phyloP scores from a whole-genome alignment of 1,284 basidiomycete genomes.

The Moesziomyces antarcticus region DNA sequence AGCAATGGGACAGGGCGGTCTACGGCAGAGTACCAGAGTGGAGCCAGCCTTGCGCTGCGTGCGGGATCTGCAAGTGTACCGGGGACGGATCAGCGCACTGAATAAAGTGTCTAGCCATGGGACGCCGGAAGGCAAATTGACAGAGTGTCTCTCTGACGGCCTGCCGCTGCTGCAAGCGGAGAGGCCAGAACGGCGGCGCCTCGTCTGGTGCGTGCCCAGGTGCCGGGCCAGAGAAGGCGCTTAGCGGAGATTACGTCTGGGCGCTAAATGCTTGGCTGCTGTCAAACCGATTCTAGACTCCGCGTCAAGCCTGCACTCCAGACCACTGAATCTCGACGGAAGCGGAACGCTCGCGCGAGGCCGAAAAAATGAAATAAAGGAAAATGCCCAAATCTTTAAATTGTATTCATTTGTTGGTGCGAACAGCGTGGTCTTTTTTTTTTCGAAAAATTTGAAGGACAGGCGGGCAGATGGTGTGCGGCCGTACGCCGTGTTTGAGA shows the following conservation, averaged over 20 bases:
- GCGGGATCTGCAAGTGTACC: constrained; percentile 23
- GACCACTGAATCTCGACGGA: neutral
- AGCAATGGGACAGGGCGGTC: neutral
- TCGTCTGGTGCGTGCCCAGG: neutral
- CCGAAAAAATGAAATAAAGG: neutral
- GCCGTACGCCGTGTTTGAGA: constrained; percentile 5
- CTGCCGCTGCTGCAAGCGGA: constrained; percentile 22
- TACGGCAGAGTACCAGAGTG: neutral
- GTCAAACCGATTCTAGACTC: constrained; percentile 17
- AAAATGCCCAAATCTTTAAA: too few species aligned
- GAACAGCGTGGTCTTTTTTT: too few species aligned
- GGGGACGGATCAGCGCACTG: constrained; percentile 1
- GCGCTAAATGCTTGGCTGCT: constrained; percentile 8
- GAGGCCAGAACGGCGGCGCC: neutral
- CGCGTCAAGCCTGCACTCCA: neutral
- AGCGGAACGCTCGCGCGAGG: neutral
- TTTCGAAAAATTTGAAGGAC: too few species aligned
- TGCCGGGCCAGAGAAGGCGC: constrained; percentile 3
- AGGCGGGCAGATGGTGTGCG: neutral
- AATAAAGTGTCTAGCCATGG: neutral
- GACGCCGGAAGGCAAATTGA: constrained; percentile 1
- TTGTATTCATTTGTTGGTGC: too few species aligned
- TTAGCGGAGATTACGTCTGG: constrained; percentile 12
- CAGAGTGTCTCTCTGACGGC: constrained; percentile 1
- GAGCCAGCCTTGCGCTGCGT: constrained; percentile 1